These are phyloP conservation scores for Periconia sp. DNA, from an alignment of 2,329 filamentous ascomycete genomes.

Conservation along the genomic window DNA sequence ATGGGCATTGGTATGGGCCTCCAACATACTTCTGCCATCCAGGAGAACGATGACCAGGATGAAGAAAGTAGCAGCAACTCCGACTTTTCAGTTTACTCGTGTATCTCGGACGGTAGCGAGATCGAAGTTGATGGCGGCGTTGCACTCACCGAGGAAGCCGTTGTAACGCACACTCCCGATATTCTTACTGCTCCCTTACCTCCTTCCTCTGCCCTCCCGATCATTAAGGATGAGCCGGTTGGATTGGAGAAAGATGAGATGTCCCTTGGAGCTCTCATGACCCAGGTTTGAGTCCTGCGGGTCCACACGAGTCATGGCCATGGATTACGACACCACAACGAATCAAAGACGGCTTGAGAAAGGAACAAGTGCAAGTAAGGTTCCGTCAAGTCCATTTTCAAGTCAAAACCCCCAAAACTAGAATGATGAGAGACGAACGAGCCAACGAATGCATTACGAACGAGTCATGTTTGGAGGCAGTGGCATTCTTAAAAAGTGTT, in stretches of 20 bases:
- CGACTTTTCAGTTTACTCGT: constrained; percentile 24
- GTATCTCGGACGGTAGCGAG: constrained; percentile 36
- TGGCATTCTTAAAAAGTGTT: too few relatives aligned
- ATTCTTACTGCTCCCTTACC: constrained; percentile 12
- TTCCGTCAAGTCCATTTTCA: too few relatives aligned
- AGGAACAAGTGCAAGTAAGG: too few relatives aligned
- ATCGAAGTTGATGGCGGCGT: constrained; percentile 56
- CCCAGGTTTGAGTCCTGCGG: constrained; percentile 20
- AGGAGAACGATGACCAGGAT: background rate
- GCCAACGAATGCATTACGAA: too few relatives aligned
- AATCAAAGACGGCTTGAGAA: too few relatives aligned
- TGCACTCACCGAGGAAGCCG: constrained; percentile 59
- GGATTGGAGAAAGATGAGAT: constrained; percentile 10
- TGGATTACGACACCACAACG: too few relatives aligned
- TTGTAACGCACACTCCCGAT: constrained; percentile 49
- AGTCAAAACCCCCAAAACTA: too few relatives aligned
- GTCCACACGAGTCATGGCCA: too few relatives aligned
- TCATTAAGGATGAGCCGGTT: background rate
- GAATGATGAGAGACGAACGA: too few relatives aligned
- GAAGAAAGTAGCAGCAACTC: constrained; percentile 14
- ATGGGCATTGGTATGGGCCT: background rate
- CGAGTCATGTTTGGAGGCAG: too few relatives aligned
- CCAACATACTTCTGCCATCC: background rate
- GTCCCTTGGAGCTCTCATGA: constrained; percentile 26
- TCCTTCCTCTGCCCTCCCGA: background rate